Evolutionary conservation across 805 yeast species (phyloP).

Genomic region (Metahyphopichia silvanorum): DNA sequence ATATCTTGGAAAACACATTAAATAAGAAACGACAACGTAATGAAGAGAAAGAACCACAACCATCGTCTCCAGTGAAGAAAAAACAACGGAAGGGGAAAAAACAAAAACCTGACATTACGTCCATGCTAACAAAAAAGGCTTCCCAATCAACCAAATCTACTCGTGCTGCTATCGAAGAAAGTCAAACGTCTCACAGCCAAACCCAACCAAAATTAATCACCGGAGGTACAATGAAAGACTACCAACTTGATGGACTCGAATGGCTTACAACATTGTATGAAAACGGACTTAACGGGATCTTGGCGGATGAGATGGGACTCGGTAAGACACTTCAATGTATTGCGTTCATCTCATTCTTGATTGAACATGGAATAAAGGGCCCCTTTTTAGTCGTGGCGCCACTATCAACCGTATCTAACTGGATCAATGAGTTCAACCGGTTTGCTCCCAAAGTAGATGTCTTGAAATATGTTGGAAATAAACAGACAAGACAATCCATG

Average conservation of each 20-base stretch:
- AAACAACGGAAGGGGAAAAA: constrained; percentile 4
- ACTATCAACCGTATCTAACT: constrained; percentile 78
- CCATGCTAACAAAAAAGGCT: constrained; percentile 14
- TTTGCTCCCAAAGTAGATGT: constrained; percentile 73
- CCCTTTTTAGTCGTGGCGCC: constrained; percentile 82
- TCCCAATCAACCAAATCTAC: constrained; percentile 15
- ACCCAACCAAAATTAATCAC: constrained; percentile 30
- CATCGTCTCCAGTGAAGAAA: constrained; percentile 17
- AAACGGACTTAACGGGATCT: constrained; percentile 90
- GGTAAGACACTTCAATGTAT: constrained; percentile 93
- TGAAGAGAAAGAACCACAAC: constrained; percentile 15
- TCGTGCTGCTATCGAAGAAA: constrained; percentile 20
- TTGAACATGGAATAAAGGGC: constrained; percentile 75
- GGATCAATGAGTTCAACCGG: constrained; percentile 68
- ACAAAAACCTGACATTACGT: constrained; percentile 11
- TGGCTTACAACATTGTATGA: constrained; percentile 89
- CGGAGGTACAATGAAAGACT: constrained; percentile 66
- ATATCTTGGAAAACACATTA: constrained; percentile 54
- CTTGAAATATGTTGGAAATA: constrained; percentile 62
- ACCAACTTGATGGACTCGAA: constrained; percentile 86
- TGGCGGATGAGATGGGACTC: constrained; percentile 97
- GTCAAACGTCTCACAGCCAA: constrained; percentile 21
- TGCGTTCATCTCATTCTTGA: constrained; percentile 67
- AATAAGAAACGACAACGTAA: constrained; percentile 16
- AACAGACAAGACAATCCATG: constrained; percentile 49